Base-by-base conservation (phyloP, 2,329 filamentous ascomycete species). In the Talaromyces piceae region DNA sequence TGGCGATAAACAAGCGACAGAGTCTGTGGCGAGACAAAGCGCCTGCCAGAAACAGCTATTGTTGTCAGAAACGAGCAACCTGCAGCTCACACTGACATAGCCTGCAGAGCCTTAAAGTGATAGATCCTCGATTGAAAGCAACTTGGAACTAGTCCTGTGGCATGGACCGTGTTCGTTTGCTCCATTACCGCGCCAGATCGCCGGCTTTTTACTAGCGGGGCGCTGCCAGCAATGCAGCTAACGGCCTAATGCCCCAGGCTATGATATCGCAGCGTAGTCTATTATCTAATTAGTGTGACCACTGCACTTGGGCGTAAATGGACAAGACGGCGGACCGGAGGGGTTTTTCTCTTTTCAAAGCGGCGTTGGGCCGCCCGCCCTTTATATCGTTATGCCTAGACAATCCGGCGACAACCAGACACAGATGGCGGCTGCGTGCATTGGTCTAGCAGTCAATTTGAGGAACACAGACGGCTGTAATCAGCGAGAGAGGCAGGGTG, bases 181-280 rank as follows among this genome's bases (percentile, higher is more conserved):
- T 25, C 39, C 23, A 37, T 18, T n/a, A 18, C 33, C 16, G 33
- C 33, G 33, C 23, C 39, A 25, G 39, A 25, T 43, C 39, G 20
- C 20, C 22, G 39, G 39, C 11, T 43, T 25, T 22, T n/a, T n/a
- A n/a, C n/a, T 43, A 43, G 39, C 25, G 22, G 39, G 20, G 20
- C 23, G 25, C 39, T 41, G 51, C 45, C 46, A 49, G 39, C 48
- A 46, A 53, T 53, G 51, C 51, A 46, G 41, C 51, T 53, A 53
- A 49, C 26, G 20, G 23, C 37, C 51, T 53, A 53, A 49, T 26
- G 20, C 28, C 37, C 41, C 46, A 53, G 51, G 28, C 43, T 41
- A 41, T 46, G 41, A 49, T 49, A 46, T 53, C 28, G 51, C 41
- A 43, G 51, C 47, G 47, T 49, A 53, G 51, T 30, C 49, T 53